Base-by-base conservation (phyloP, 129 eudicot species). In the Gnaphalium uliginosum region DNA sequence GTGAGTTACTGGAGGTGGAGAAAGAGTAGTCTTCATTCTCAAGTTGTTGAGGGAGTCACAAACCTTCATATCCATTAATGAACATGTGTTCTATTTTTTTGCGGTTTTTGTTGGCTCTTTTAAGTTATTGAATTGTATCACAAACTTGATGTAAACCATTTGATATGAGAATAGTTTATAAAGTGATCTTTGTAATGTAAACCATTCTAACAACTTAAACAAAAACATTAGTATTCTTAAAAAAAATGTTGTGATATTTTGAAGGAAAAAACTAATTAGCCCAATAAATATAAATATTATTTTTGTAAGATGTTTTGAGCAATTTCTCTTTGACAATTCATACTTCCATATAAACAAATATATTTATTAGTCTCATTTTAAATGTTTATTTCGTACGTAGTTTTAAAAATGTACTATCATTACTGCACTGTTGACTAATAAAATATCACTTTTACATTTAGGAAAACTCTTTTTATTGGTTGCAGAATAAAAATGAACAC, bases 1-100 rank as follows among this genome's bases (percentile, higher is more conserved):
- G 83, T 62, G 29, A 89, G 87, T 72, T 95, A 95, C 43, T 95
- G 99, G 99, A 85, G 77, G 74, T 95, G 99, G 99, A 90, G 97
- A 35, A 91, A 80, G 83, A 81, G 77, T 62, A 78, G 69, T 30
- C 67, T 83, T 59, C 39, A 66, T 70, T 76, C 82, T 75, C 81
- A 71, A 81, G 81, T 66, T 69, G 78, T 21, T 19, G 81, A 70
- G 35, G 83, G 79, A 54, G 62, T 74, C 43, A 19, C 39, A 80
- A 80, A 67, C 79, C 79, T 80, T 54, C 41, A 27, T 73, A 63
- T 80, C 11, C 71, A 67, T 59, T 80, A 27, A 74, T 73, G 54
- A 73, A 39, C 26, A 25, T 21, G 67, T 32, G 51, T 73, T 37
- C 3, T 18, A 37, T 62, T 35, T 4, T 24, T 53, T 68, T 56